phyloP scores from a whole-genome alignment of 2,329 filamentous ascomycete species.

The Calonectria hongkongensis region DNA sequence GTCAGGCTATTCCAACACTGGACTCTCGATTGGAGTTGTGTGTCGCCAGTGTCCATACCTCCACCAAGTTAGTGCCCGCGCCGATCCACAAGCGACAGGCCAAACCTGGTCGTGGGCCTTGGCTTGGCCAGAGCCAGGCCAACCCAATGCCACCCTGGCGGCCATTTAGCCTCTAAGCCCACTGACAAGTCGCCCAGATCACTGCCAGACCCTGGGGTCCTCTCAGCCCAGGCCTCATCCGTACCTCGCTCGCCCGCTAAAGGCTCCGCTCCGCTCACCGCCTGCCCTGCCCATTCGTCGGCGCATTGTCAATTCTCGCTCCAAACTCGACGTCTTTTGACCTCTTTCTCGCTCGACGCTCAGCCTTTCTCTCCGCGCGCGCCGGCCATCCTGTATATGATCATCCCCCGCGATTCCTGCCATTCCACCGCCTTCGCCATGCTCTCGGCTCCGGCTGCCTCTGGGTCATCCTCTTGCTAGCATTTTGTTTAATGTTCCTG shows the following conservation, averaged over 20 bases:
- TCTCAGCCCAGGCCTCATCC: slow-evolving; percentile 28
- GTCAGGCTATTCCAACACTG: neutral
- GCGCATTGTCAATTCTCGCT: slow-evolving; percentile 40
- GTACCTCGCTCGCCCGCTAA: slow-evolving; percentile 28
- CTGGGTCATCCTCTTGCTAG: slow-evolving; percentile 53
- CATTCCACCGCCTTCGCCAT: slow-evolving; percentile 53
- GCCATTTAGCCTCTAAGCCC: slow-evolving; percentile 26
- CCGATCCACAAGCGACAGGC: slow-evolving; percentile 29
- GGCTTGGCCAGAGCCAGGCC: slow-evolving; percentile 33
- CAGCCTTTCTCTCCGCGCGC: slow-evolving; percentile 51
- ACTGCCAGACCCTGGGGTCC: slow-evolving; percentile 27
- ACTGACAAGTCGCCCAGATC: slow-evolving; percentile 30
- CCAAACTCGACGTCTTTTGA: slow-evolving; percentile 35
- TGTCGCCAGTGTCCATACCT: slow-evolving; percentile 16
- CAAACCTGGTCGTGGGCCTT: slow-evolving; percentile 24
- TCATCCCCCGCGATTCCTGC: slow-evolving; percentile 42
- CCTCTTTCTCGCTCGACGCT: slow-evolving; percentile 41
- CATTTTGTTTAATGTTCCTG: slow-evolving; percentile 51
- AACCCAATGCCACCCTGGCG: slow-evolving; percentile 25
- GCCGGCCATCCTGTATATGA: slow-evolving; percentile 51
- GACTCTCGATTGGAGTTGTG: slow-evolving; percentile 27
- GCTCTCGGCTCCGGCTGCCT: slow-evolving; percentile 45
- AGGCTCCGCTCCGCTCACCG: slow-evolving; percentile 51
- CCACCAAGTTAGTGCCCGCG: slow-evolving; percentile 38
- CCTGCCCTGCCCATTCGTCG: slow-evolving; percentile 53